Conservation (phyloP, 495 filamentous ascomycete genomes). For the Penicillium ochrochloron region DNA sequence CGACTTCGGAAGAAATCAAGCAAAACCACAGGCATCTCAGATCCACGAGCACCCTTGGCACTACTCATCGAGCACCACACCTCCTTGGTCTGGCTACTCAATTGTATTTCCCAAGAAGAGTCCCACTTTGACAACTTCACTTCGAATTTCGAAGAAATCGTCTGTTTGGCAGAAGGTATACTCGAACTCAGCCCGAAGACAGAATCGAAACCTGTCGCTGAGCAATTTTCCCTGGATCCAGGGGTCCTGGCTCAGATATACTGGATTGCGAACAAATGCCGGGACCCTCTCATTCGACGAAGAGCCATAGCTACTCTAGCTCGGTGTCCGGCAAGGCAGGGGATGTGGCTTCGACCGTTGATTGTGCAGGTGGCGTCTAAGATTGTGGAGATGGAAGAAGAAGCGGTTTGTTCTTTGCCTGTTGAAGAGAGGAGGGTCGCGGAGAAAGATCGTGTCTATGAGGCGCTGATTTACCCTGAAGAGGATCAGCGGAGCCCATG, state of each 20-base stretch:
- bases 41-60: slow-evolving; percentile 23
- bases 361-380: slow-evolving; percentile 6
- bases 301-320: slow-evolving; percentile 18
- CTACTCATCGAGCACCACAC: slow-evolving; percentile 17
- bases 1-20: slow-evolving; percentile 10
- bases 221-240: slow-evolving; percentile 27
- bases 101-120: slow-evolving; percentile 16
- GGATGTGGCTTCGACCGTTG: slow-evolving; percentile 20
- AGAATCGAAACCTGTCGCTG: not conserved
- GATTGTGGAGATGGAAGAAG: slow-evolving; percentile 29
- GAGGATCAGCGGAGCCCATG: not conserved
- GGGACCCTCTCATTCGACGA: slow-evolving; percentile 28
- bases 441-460: not conserved
- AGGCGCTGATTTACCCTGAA: not conserved
- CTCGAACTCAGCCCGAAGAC: not conserved
- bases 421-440: not conserved
- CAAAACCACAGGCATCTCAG: slow-evolving; percentile 2
- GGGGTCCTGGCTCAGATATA: slow-evolving; percentile 26
- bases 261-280: slow-evolving; percentile 25
- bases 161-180: slow-evolving; percentile 18
- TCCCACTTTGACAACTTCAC: slow-evolving; percentile 21
- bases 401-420: not conserved
- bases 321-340: slow-evolving; percentile 19
- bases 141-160: slow-evolving; percentile 19
- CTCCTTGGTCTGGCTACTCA: slow-evolving; percentile 20